Base-by-base conservation (phyloP, 2,329 filamentous ascomycete genomes). In the Penicillium sp. region DNA sequence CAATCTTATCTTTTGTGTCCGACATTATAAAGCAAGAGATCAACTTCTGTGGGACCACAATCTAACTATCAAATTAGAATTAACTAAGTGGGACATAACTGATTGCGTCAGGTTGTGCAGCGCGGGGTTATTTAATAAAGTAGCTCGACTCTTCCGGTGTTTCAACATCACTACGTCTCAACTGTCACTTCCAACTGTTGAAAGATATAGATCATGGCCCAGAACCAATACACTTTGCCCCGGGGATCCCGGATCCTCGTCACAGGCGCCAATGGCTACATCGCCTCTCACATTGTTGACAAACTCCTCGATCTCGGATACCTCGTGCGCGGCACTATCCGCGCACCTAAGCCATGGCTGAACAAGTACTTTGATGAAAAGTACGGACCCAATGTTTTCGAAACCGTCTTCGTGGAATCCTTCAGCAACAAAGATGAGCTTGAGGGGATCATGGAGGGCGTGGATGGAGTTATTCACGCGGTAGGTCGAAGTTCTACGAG, bases 231-330 rank as follows among this genome's bases (percentile, higher is more conserved):
- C 34, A n/a, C 10, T n/a, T 14, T 36, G 20, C 34, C 34, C 10
- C 14, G 2, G 10, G 65, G 63, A 8, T 65, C 64, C 2, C 54
- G 50, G 34, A 59, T 77, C 23, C 67, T 77, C 3, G 67, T 78
- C 11, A 77, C 74, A 0, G 74, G 74, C 6, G 69, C 64, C 1
- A 76, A 69, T 39, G 74, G 74, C 27, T 75, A 69, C 52, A 63
- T 77, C 20, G 74, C 61, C 22, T 67, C 67, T 6, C 70, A 77
- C 35, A 59, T 74, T 3, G 59, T 63, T 26, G 56, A 71, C n/a
- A 57, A 69, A 11, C 60, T 77, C 9, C 63, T 77, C 14, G 44
- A 63, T 1, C 57, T 61, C 3, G 73, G 73, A 11, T 76, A 69
- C 52, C 52, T 54, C 6, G 73, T 77, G 5, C 69, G 74, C 16